Conservation (phyloP, 108 stramenopile genomes). For the Cyclotella choctawhatcheeana region DNA sequence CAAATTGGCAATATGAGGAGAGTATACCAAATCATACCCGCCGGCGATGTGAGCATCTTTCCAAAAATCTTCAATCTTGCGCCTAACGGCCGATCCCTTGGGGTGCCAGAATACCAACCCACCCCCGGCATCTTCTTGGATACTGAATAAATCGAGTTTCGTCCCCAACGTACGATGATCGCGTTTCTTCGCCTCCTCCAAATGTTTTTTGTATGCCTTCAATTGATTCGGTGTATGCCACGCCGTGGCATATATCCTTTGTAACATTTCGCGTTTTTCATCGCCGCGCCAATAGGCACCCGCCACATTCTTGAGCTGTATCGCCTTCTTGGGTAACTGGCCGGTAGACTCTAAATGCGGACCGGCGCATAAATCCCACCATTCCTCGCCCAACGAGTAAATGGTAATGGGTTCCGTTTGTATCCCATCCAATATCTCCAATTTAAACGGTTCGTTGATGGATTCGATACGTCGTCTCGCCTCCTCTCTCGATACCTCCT, state of each 20-base stretch:
- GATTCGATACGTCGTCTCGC: constrained; percentile 83
- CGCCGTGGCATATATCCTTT: constrained; percentile 96
- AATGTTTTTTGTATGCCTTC: constrained; percentile 83
- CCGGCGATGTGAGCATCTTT: constrained; percentile 76
- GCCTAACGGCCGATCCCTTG: constrained; percentile 91
- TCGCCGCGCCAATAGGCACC: constrained; percentile 99
- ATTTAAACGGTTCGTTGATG: constrained; percentile 92
- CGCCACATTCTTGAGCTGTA: constrained; percentile 87
- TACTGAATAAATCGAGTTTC: constrained; percentile 95
- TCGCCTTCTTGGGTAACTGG: constrained; percentile 83
- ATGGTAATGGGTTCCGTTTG: constrained; percentile 95
- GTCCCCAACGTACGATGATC: constrained; percentile 97
- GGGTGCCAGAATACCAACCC: constrained; percentile 93
- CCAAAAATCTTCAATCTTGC: constrained; percentile 96
- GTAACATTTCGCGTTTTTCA: constrained; percentile 93
- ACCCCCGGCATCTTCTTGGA: constrained; percentile 93
- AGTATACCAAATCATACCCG: constrained; percentile 95
- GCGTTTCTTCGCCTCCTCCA: constrained; percentile 96
- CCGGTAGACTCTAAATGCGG: constrained; percentile 94
- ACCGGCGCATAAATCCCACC: constrained; percentile 99
- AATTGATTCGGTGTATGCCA: constrained; percentile 91
- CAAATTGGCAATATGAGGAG: constrained; percentile 98
- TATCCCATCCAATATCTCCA: constrained; percentile 93
- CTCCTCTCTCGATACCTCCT: constrained; percentile 93
- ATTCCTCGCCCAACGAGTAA: constrained; percentile 94